Base-by-base conservation (phyloP, 257 asterid genomes). In the Nemophila menziesii region DNA sequence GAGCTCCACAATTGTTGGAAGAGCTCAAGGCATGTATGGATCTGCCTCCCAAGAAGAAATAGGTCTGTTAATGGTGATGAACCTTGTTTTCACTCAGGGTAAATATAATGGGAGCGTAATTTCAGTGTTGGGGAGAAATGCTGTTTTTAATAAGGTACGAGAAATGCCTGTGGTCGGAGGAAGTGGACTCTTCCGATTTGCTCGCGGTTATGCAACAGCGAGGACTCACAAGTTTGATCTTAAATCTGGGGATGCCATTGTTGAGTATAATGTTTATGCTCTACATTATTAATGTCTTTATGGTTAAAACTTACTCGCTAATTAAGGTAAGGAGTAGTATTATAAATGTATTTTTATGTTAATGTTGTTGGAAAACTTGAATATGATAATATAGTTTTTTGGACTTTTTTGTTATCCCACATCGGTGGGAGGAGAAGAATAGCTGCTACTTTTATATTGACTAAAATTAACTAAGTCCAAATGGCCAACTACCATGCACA, bases 11-110 rank as follows among this genome's bases (percentile, higher is more conserved):
- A 21, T 23, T 0, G 73, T 66, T 5, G 89, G 89, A 22, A 71
- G 59, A 46, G 75, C 89, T 11, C 78, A 78, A 40, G 90, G 90
- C 0, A 46, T 78, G 8, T 78, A 78, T 15, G 80, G 68, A 0
- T 2, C 61, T 39, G 78, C 80, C 6, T 65, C 80, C 0, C 73
- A 52, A 48, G 54, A 63, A 16, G 75, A 59, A 8, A 0, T 65
- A 0, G 67, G 61, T 5, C 21, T 77, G 1, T 9, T 73, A 27
- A 69, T 77, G 87, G 57, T 69, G n/a, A 70, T 73, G 82, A 73
- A 73, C 70, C 60, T 78, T 15, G 63, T 43, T 9, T 56, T 78
- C 58, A 34, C 29, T 0, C 16, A 41, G 3, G 87, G 87, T 0
- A 73, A 78, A 62, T 78, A 70, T 22, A 77, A 77, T 0, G 82